phyloP scores from a whole-genome alignment of 73 alveolate species.

The Durusdinium trenchii region DNA sequence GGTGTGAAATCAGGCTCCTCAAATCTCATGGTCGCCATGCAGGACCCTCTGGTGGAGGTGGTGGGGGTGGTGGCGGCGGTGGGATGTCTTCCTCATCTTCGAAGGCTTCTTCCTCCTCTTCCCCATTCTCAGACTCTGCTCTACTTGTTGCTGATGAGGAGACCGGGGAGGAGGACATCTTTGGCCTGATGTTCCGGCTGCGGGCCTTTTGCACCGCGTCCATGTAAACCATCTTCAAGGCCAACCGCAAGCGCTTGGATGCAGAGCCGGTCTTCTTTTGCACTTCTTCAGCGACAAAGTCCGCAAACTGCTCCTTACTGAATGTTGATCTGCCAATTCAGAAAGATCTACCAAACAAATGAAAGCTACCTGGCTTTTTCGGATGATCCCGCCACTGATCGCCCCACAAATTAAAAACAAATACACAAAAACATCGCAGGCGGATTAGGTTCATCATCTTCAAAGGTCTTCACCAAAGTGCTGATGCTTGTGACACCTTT shows the following conservation, averaged over 20 bases:
- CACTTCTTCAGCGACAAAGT: slow-evolving; percentile 26
- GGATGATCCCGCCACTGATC: too few species aligned
- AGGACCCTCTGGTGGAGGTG: slow-evolving; percentile 42
- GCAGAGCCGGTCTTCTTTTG: neutral
- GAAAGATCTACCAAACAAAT: too few species aligned
- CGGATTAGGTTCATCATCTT: neutral
- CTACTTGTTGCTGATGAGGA: neutral
- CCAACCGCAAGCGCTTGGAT: slow-evolving; percentile 23
- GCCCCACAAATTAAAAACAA: neutral
- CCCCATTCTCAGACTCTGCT: neutral
- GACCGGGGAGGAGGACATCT: slow-evolving; percentile 26
- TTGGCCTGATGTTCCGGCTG: neutral
- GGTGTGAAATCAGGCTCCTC: neutral
- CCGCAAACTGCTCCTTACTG: too few species aligned
- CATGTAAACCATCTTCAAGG: slow-evolving; percentile 26
- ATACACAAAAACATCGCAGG: neutral
- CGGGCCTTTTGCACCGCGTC: slow-evolving; percentile 13
- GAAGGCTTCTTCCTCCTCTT: neutral
- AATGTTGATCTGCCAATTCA: too few species aligned
- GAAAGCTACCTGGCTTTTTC: too few species aligned
- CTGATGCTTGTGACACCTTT: neutral
- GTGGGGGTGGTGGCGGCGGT: neutral
- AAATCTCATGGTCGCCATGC: slow-evolving; percentile 38
- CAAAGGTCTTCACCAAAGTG: slow-evolving; percentile 36
- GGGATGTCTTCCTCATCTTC: neutral